These are phyloP conservation scores for Scheffersomyces quercinus DNA, from an alignment of 1,139 yeast species.

Conservation along the genomic window DNA sequence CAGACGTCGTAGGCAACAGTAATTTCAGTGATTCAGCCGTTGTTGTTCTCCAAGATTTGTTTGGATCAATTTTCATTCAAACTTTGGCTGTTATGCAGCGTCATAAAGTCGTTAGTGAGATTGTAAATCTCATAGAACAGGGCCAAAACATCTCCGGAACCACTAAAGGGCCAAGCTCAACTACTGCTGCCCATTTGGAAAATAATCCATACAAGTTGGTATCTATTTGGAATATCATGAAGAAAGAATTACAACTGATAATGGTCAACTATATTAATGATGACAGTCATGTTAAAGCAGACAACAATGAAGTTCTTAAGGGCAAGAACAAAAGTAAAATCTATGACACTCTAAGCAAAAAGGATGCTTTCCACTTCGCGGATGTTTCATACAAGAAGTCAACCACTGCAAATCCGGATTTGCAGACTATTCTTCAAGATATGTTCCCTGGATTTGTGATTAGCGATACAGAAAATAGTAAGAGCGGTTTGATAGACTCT, in stretches of 20 bases:
- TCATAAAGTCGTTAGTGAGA: constrained; percentile 65
- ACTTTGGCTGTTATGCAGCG: constrained; percentile 66
- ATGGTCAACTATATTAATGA: constrained; percentile 56
- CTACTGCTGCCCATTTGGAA: background rate
- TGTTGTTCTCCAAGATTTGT: constrained; percentile 64
- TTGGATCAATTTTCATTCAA: constrained; percentile 66
- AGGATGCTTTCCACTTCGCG: constrained; percentile 50
- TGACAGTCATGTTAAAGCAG: constrained; percentile 6
- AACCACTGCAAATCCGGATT: constrained; percentile 40
- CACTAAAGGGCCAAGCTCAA: background rate
- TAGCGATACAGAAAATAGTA: constrained; percentile 22
- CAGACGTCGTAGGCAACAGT: constrained; percentile 26
- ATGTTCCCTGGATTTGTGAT: constrained; percentile 63
- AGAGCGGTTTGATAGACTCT: constrained; percentile 11
- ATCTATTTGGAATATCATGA: constrained; percentile 58
- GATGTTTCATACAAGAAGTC: constrained; percentile 40
- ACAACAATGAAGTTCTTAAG: constrained; percentile 1
- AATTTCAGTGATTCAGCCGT: constrained; percentile 51
- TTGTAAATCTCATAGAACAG: constrained; percentile 27
- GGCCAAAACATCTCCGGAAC: background rate
- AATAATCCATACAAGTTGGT: constrained; percentile 33
- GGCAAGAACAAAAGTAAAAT: constrained; percentile 12
- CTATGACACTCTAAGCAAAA: constrained; percentile 23
- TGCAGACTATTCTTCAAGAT: constrained; percentile 50
- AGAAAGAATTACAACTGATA: constrained; percentile 57